phyloP scores from a whole-genome alignment of 306 rosid species.

The Pachyrhizus erosus region DNA sequence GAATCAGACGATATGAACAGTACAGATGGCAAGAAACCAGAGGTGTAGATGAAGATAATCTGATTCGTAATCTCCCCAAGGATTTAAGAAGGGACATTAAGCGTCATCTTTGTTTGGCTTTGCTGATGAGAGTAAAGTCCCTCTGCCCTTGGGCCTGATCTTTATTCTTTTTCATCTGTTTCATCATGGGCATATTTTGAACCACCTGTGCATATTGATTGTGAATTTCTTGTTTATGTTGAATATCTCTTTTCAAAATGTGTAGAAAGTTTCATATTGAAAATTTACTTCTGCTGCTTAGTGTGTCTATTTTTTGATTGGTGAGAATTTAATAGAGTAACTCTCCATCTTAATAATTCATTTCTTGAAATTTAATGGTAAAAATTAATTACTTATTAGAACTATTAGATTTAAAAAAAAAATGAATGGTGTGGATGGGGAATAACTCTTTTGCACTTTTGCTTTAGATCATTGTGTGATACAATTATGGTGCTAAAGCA shows the following conservation, averaged over 20 bases:
- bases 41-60: conserved; percentile 87
- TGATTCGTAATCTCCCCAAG: conserved; percentile 80
- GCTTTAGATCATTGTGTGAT: background rate
- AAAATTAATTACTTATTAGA: too few species aligned
- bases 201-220: background rate
- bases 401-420: too few species aligned
- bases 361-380: too few species aligned
- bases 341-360: too few species aligned
- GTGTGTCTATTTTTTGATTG: background rate
- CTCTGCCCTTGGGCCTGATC: background rate
- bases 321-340: background rate
- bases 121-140: conserved; percentile 82
- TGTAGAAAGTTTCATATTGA: background rate
- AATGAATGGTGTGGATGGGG: too few species aligned
- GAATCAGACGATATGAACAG: conserved; percentile 86
- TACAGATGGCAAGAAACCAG: conserved; percentile 98
- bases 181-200: background rate
- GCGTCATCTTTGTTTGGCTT: conserved; percentile 91
- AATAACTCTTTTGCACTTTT: background rate
- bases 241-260: background rate
- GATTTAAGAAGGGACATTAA: conserved; percentile 94
- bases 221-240: background rate
- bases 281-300: background rate
- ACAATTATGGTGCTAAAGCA: background rate
- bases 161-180: background rate